Conservation (phyloP, 2,329 filamentous ascomycete species). For the Cercospora sp. region DNA sequence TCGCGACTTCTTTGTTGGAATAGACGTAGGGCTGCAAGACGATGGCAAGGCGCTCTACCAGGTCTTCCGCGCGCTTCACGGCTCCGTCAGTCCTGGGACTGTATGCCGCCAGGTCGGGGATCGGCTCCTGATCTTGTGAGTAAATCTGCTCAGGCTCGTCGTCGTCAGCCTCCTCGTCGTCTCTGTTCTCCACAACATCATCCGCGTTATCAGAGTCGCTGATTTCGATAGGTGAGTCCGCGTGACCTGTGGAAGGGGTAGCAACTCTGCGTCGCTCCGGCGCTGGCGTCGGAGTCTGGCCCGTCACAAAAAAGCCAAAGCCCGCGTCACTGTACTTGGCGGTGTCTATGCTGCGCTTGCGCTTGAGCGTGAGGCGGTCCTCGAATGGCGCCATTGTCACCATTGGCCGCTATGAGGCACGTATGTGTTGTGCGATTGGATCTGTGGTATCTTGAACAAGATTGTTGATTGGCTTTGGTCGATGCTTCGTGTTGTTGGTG, state of each 20-base stretch:
- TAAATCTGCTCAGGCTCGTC: background rate
- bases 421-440: background rate
- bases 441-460: background rate
- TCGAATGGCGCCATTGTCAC: background rate
- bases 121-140: background rate
- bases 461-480: background rate
- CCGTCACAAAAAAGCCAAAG: conserved; percentile 2
- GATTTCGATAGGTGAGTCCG: background rate
- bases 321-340: background rate
- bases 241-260: background rate
- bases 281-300: conserved; percentile 9
- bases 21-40: background rate
- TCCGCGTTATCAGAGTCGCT: background rate
- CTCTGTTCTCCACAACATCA: background rate
- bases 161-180: background rate
- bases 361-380: background rate
- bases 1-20: background rate
- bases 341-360: background rate
- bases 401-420: background rate
- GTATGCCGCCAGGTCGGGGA: conserved; percentile 4
- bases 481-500: background rate
- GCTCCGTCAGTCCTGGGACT: background rate
- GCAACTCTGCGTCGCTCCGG: background rate
- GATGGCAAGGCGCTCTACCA: background rate
- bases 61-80: background rate